A percentile compares a stretch with the other conserved stretches of the same genome.
Conservation (phyloP, 2,329 filamentous ascomycete genomes). For the Xylaria sp. region DNA sequence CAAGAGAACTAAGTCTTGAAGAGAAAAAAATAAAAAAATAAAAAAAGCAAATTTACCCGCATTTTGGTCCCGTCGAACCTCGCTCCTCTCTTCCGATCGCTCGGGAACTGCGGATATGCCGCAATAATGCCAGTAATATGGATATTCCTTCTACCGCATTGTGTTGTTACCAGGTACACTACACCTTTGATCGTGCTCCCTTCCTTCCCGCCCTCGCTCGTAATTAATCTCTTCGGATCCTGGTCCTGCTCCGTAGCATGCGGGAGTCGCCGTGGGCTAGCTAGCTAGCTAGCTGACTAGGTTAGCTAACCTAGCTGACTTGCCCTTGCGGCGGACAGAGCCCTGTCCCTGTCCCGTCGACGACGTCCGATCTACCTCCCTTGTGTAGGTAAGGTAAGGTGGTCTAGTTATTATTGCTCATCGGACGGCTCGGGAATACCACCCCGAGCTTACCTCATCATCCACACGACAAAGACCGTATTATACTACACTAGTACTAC, state of each 20-base stretch:
- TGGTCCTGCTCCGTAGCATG: conserved; percentile 15
- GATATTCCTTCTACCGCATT: conserved; percentile 5
- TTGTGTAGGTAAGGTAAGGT: neutral
- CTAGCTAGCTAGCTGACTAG: too few relatives aligned
- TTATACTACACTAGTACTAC: neutral
- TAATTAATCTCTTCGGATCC: conserved; percentile 12
- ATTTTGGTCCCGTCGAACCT: neutral
- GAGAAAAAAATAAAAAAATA: neutral
- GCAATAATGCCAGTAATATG: neutral
- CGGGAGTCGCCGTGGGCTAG: conserved; percentile 6
- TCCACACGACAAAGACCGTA: conserved; percentile 11
- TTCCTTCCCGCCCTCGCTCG: conserved; percentile 1
- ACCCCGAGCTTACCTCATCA: conserved; percentile 30
- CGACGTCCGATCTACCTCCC: conserved; percentile 16
- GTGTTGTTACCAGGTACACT: neutral
- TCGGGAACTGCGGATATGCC: conserved; percentile 14
- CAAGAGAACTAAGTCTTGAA: neutral
- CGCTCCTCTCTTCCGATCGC: conserved; percentile 2
- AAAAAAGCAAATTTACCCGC: conserved; percentile 1
- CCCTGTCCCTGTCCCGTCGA: conserved; percentile 8
- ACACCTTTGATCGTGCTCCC: conserved; percentile 4
- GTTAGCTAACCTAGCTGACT: neutral
- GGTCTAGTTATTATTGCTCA: neutral
- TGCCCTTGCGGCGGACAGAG: neutral
- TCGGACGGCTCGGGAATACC: conserved; percentile 8